Evolutionary conservation across 2,329 filamentous ascomycete genomes (phyloP).

Genomic region (Apiospora arundinis): DNA sequence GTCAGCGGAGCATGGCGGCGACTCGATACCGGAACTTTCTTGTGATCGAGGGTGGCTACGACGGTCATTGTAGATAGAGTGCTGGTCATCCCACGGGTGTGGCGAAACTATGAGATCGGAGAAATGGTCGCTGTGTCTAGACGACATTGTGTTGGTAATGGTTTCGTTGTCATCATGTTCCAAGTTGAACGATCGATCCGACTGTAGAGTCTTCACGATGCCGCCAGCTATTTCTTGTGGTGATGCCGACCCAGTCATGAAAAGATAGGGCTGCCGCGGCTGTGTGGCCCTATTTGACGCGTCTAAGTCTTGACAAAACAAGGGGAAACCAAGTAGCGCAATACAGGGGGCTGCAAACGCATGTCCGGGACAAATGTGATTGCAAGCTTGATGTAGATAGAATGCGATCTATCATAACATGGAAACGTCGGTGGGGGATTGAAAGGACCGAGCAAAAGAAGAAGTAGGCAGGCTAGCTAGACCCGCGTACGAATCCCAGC

Average conservation of each 20-base stretch:
- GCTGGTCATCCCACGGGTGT: neutral
- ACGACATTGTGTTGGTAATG: neutral
- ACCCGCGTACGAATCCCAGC: neutral
- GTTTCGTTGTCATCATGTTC: neutral
- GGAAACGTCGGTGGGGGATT: neutral
- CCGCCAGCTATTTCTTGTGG: neutral
- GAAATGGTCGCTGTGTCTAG: neutral
- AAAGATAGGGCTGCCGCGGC: neutral
- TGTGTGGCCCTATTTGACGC: neutral
- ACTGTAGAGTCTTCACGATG: neutral
- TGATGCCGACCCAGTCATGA: neutral
- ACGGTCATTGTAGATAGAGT: neutral
- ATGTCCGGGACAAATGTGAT: neutral
- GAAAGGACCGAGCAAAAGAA: neutral
- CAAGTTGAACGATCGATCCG: neutral
- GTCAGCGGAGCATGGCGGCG: slow-evolving; percentile 2
- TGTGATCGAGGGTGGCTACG: neutral
- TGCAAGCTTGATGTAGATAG: neutral
- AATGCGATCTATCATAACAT: neutral
- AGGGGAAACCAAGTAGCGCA: neutral
- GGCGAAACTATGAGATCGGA: neutral
- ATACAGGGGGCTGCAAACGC: neutral
- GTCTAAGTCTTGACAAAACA: neutral
- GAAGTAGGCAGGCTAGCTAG: neutral
- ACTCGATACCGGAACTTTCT: neutral